Evolutionary conservation across 2,329 filamentous ascomycete genomes (phyloP).

Genomic region (Lomentospora prolificans): DNA sequence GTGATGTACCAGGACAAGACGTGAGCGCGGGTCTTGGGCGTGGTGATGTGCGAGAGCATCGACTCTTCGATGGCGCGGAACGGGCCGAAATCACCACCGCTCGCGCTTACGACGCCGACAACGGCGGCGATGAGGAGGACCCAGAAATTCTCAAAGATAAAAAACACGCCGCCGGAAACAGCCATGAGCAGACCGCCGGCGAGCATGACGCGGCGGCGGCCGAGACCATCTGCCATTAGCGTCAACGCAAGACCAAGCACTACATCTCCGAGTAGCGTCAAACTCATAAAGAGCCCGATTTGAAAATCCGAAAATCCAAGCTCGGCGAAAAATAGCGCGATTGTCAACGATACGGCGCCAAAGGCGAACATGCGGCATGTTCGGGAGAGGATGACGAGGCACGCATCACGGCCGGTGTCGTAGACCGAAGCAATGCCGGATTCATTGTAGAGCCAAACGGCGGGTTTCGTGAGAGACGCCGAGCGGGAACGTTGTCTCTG

Average conservation of each 20-base stretch:
- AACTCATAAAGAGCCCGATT: conserved; percentile 56
- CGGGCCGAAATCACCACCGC: conserved; percentile 56
- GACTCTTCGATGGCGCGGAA: conserved; percentile 60
- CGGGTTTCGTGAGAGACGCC: neutral
- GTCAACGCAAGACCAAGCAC: conserved; percentile 46
- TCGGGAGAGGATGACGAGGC: conserved; percentile 42
- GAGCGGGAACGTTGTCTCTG: neutral
- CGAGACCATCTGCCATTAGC: conserved; percentile 48
- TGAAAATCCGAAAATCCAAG: conserved; percentile 44
- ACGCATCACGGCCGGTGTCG: conserved; percentile 37
- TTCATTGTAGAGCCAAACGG: conserved; percentile 18
- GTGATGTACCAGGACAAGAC: conserved; percentile 60
- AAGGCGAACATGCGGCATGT: conserved; percentile 53
- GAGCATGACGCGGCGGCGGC: conserved; percentile 43
- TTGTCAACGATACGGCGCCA: conserved; percentile 48
- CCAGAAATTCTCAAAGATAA: conserved; percentile 47
- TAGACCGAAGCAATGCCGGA: conserved; percentile 38
- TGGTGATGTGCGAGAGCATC: conserved; percentile 50
- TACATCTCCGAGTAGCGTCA: conserved; percentile 53
- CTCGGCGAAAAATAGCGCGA: conserved; percentile 51
- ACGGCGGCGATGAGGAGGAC: conserved; percentile 47
- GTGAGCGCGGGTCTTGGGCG: conserved; percentile 42
- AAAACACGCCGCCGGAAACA: conserved; percentile 43
- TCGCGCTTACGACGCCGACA: conserved; percentile 51
- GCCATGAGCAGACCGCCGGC: conserved; percentile 47